Conservation (phyloP, 768 basidiomycete genomes). For the Kockovaella imperatae region DNA sequence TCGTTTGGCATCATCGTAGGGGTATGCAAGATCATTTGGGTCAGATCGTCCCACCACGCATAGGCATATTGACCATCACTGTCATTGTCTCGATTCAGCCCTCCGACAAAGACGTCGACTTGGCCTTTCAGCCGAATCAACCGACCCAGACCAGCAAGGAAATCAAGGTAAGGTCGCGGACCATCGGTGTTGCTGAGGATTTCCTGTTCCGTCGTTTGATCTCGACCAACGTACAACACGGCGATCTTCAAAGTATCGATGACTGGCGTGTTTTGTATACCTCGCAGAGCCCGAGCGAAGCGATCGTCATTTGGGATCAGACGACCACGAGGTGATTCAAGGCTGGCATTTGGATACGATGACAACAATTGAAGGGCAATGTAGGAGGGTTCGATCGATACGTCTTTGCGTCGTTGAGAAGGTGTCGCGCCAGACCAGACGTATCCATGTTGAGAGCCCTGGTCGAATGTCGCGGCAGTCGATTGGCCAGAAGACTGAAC, state of each 20-base stretch:
- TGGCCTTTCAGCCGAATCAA: constrained; percentile 83
- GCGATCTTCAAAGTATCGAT: constrained; percentile 97
- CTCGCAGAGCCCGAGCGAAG: constrained; percentile 56
- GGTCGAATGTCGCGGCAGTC: constrained; percentile 16
- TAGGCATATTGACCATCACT: constrained; percentile 95
- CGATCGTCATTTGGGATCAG: constrained; percentile 51
- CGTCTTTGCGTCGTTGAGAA: constrained; percentile 79
- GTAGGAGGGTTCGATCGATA: constrained; percentile 74
- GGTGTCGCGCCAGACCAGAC: constrained; percentile 82
- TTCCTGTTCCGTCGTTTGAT: constrained; percentile 72
- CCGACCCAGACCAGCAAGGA: constrained; percentile 79
- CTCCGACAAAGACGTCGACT: constrained; percentile 84
- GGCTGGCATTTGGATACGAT: constrained; percentile 53
- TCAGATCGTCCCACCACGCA: constrained; percentile 98
- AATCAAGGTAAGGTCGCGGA: constrained; percentile 87
- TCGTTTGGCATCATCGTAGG: constrained; percentile 91
- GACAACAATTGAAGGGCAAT: constrained; percentile 73
- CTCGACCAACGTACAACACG: constrained; percentile 89
- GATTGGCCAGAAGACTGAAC: no score
- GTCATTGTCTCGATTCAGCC: constrained; percentile 64
- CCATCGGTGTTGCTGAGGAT: constrained; percentile 86
- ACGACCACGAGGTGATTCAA: constrained; percentile 50
- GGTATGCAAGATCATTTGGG: constrained; percentile 88
- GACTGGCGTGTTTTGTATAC: constrained; percentile 77
- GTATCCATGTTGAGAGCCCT: constrained; percentile 60